Base-by-base conservation (phyloP, 352 stramenopile species). In the Phytophthora melonis region DNA sequence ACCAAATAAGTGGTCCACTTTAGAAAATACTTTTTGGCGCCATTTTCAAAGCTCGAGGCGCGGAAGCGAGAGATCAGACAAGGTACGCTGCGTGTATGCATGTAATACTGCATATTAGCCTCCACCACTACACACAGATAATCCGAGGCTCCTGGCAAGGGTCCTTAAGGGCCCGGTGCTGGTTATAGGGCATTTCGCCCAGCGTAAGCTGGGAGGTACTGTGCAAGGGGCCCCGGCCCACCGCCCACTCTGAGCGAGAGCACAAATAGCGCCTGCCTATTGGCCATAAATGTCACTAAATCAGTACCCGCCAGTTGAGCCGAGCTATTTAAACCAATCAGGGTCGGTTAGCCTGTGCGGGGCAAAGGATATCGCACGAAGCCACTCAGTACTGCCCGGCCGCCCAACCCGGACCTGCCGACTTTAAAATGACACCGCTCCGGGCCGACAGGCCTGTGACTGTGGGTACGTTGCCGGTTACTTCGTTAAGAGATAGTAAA, bases 311-410 rank as follows among this genome's bases (percentile, higher is more conserved):
- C 34, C 34, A 43, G 34, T 49, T 49, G 41, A 49, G 18, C 41
- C 41, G 18, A 21, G 41, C 41, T 19, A 49, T 49, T 49, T 49
- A 21, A 49, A 49, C 14, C 18, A 49, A 49, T 49, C 34, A 43
- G 34, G 34, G 34, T 43, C 34, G 34, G 34, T 43, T 43, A 16
- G 16, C 34, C 34, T 43, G 34, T 43, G 34, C n/a, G 34, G 34
- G 34, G 41, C 41, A 49, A 49, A 49, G 16, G 41, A 49, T 49
- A 49, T 49, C 41, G 41, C 41, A 49, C 41, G 41, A 49, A 49
- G 41, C 18, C 41, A 14, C 41, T 50, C 16, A 50, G 41, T 50
- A 49, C 41, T 49, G 41, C 18, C 18, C 41, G 41, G 41, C 13
- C 41, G 41, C 41, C 41, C 8, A 49, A 21, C 41, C 41, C 18